A percentile compares a stretch with the other conserved stretches of the same genome.
Evolutionary conservation across 768 basidiomycete genomes (phyloP).

Genomic region (Tulasnella sp.): DNA sequence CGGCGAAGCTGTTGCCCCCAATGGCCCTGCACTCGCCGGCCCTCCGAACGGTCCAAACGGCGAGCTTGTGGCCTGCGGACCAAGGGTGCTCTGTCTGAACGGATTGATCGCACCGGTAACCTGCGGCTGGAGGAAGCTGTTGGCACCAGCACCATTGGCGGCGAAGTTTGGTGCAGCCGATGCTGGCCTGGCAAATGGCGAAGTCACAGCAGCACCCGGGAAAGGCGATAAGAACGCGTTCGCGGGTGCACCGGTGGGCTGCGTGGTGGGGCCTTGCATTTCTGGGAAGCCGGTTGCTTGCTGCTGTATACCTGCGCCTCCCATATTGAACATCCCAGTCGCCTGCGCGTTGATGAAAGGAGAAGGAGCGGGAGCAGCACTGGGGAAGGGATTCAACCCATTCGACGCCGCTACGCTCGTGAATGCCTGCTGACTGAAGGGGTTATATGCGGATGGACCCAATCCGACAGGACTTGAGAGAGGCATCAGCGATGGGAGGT

Average conservation of each 20-base stretch:
- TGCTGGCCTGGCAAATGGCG: conserved; percentile 3
- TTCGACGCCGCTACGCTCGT: conserved; percentile 30
- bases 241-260: not conserved
- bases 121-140: conserved; percentile 19
- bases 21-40: conserved; percentile 9
- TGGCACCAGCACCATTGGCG: conserved; percentile 5
- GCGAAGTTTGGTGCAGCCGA: conserved; percentile 12
- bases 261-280: not conserved
- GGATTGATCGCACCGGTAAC: conserved; percentile 57
- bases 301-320: conserved; percentile 20
- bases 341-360: conserved; percentile 32
- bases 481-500: not conserved
- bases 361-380: conserved; percentile 28
- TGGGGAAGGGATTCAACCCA: conserved; percentile 22
- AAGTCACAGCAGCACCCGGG: not conserved
- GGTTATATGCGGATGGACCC: conserved; percentile 52
- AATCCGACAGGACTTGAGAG: not conserved
- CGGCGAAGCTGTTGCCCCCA: too few relatives aligned
- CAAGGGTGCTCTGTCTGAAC: conserved; percentile 68
- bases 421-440: conserved; percentile 52
- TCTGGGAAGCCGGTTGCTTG: conserved; percentile 47
- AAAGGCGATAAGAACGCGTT: not conserved
- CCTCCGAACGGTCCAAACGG: conserved; percentile 33
- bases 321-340: conserved; percentile 24
- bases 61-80: conserved; percentile 52